phyloP scores from a whole-genome alignment of 768 basidiomycete species.

The Tricholoma saponaceum region DNA sequence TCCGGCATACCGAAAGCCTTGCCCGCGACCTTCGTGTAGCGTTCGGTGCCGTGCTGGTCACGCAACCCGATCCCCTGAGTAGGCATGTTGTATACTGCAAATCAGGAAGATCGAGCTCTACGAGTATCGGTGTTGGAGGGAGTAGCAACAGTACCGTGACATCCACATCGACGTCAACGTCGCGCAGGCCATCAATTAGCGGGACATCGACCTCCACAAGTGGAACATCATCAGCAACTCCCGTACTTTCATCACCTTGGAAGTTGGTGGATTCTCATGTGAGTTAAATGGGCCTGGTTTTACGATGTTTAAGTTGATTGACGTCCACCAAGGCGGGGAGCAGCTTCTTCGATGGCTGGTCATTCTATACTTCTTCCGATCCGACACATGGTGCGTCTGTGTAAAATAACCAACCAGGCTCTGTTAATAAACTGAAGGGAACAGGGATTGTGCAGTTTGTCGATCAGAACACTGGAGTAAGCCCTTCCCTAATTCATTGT shows the following conservation, averaged over 20 bases:
- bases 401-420: not conserved
- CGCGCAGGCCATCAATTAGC: conserved; percentile 10
- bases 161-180: conserved; percentile 15
- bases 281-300: conserved; percentile 18
- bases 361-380: conserved; percentile 65
- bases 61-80: conserved; percentile 23
- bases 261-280: conserved; percentile 57
- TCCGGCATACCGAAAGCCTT: conserved; percentile 54
- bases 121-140: conserved; percentile 13
- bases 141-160: conserved; percentile 15
- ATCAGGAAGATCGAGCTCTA: conserved; percentile 25
- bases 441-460: conserved; percentile 58
- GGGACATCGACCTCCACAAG: conserved; percentile 16
- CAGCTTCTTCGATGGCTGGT: conserved; percentile 80
- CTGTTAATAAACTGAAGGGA: not conserved
- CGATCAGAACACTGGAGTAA: conserved; percentile 54
- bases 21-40: conserved; percentile 69
- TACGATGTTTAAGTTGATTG: conserved; percentile 7
- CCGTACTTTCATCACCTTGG: conserved; percentile 46
- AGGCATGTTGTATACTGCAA: conserved; percentile 42
- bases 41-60: conserved; percentile 49
- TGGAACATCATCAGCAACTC: conserved; percentile 17
- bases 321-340: conserved; percentile 45
- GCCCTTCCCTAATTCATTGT: conserved; percentile 14
- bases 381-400: conserved; percentile 62